These are phyloP conservation scores for Tulasnella sp. DNA, from an alignment of 768 basidiomycete genomes.

Conservation along the genomic window DNA sequence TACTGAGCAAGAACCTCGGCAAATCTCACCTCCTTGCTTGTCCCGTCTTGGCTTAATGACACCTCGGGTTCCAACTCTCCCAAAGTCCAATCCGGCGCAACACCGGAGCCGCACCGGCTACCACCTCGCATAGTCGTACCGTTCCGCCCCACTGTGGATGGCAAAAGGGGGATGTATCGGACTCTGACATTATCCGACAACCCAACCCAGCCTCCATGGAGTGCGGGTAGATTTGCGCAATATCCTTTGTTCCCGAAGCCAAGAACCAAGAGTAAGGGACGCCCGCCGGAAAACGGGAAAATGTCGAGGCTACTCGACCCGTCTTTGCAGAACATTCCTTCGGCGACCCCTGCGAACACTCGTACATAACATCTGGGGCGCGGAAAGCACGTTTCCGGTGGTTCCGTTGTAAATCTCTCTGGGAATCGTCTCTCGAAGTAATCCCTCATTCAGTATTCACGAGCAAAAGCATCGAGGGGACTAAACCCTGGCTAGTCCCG, in stretches of 20 bases:
- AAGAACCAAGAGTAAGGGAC: not conserved
- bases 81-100: not conserved
- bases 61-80: not conserved
- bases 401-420: not conserved
- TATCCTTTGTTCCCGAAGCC: not conserved
- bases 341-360: not conserved
- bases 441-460: not conserved
- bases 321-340: not conserved
- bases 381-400: not conserved
- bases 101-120: not conserved
- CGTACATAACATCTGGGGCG: not conserved
- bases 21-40: not conserved
- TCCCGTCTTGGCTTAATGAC: constrained; percentile 6
- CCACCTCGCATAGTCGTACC: not conserved
- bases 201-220: not conserved
- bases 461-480: not conserved
- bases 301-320: not conserved
- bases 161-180: not conserved
- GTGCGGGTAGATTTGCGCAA: not conserved
- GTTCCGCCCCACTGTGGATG: not conserved
- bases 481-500: not conserved
- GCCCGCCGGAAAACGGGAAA: constrained; percentile 1
- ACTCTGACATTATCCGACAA: not conserved
- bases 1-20: not conserved
- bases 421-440: not conserved